Percentiles rank a stretch among this genome's conserved stretches.
phyloP scores from a whole-genome alignment of 352 stramenopile genomes.

The Phytophthora pini region DNA sequence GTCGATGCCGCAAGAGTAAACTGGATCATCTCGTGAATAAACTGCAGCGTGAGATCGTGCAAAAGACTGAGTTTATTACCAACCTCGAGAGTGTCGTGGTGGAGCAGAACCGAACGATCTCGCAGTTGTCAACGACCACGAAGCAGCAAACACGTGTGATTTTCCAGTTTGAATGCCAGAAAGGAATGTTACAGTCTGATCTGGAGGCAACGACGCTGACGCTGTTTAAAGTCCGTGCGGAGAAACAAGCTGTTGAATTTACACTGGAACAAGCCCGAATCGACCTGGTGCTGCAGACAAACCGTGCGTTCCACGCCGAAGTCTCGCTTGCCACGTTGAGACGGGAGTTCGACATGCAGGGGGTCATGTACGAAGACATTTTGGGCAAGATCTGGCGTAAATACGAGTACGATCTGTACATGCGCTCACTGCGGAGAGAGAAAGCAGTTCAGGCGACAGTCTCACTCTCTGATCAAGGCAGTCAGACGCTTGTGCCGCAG shows the following conservation, averaged over 20 bases:
- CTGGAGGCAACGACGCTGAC: slow-evolving; percentile 43
- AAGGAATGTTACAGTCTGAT: slow-evolving; percentile 58
- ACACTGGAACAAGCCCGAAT: slow-evolving; percentile 48
- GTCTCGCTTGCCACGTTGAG: slow-evolving; percentile 45
- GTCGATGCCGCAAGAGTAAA: slow-evolving; percentile 71
- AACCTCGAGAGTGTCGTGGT: slow-evolving; percentile 66
- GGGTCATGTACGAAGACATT: slow-evolving; percentile 60
- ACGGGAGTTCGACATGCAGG: slow-evolving; percentile 59
- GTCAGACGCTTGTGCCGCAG: slow-evolving; percentile 72
- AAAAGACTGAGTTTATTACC: slow-evolving; percentile 51
- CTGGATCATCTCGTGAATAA: slow-evolving; percentile 69
- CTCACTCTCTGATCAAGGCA: slow-evolving; percentile 32
- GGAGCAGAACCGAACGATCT: slow-evolving; percentile 57
- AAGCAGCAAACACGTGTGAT: slow-evolving; percentile 54
- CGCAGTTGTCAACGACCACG: slow-evolving; percentile 44
- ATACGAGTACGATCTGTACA: slow-evolving; percentile 69
- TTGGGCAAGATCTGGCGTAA: slow-evolving; percentile 57
- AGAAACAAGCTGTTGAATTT: slow-evolving; percentile 29
- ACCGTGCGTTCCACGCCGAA: slow-evolving; percentile 54
- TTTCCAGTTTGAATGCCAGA: slow-evolving; percentile 51
- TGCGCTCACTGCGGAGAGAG: slow-evolving; percentile 62
- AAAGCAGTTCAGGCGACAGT: slow-evolving; percentile 71
- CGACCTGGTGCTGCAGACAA: slow-evolving; percentile 51
- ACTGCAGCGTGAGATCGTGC: slow-evolving; percentile 54
- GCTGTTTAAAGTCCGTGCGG: slow-evolving; percentile 26